Conservation (phyloP, 2,329 filamentous ascomycete species). For the Botrytis deweyae region DNA sequence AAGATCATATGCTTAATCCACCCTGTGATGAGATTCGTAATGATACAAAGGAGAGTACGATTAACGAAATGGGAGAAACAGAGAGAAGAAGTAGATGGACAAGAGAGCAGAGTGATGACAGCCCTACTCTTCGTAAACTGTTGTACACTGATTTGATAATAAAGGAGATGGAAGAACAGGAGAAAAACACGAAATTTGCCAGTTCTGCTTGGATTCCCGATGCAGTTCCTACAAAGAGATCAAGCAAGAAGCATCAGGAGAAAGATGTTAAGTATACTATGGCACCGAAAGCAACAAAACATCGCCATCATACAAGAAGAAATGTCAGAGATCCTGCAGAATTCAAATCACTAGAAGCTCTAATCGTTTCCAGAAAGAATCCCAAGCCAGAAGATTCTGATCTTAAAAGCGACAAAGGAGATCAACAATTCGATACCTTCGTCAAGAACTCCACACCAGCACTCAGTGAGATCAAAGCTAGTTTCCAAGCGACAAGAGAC, state of each 20-base stretch:
- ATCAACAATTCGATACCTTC: not conserved
- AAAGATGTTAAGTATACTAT: not conserved
- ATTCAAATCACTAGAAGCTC: not conserved
- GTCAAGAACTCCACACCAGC: not conserved
- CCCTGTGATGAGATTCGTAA: not conserved
- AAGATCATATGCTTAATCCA: not conserved
- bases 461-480: not conserved
- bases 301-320: not conserved
- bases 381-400: not conserved
- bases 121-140: too few relatives aligned
- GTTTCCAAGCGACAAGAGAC: not conserved
- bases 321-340: not conserved
- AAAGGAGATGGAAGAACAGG: not conserved
- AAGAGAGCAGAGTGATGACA: not conserved
- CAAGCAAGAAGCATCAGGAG: not conserved
- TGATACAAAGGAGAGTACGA: not conserved
- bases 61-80: not conserved
- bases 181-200: not conserved
- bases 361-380: not conserved
- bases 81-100: not conserved
- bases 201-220: not conserved
- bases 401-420: not conserved
- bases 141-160: too few relatives aligned
- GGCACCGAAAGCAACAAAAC: not conserved
- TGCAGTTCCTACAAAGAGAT: not conserved